These are phyloP conservation scores for Scleroderma citrinum DNA, from an alignment of 768 basidiomycete genomes.

Conservation along the genomic window DNA sequence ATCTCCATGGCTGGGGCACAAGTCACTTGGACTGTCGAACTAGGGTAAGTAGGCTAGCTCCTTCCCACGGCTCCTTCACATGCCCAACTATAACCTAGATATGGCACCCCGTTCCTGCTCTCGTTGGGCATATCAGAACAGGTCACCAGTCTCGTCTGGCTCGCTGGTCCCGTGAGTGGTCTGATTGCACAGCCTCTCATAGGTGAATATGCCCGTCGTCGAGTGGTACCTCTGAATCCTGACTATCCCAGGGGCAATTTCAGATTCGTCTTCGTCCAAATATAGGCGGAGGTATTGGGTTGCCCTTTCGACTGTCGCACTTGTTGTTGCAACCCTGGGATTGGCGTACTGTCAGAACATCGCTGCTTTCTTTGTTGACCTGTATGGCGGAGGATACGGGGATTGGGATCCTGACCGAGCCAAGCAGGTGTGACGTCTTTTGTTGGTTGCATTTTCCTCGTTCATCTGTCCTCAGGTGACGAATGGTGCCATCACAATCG, in stretches of 20 bases:
- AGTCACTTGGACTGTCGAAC: conserved; percentile 93
- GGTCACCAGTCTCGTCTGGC: conserved; percentile 92
- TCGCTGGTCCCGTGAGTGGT: conserved; percentile 91
- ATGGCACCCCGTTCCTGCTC: conserved; percentile 92
- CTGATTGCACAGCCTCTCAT: conserved; percentile 96
- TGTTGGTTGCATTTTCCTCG: background rate
- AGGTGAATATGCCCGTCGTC: conserved; percentile 40
- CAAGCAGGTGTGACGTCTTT: conserved; percentile 45
- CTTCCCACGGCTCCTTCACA: background rate
- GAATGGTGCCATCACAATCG: conserved; percentile 74
- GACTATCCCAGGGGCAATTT: conserved; percentile 69
- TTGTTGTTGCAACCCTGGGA: conserved; percentile 69
- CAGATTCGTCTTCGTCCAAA: conserved; percentile 86
- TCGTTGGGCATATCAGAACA: conserved; percentile 78
- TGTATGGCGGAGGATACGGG: conserved; percentile 68
- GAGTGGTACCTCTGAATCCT: conserved; percentile 3
- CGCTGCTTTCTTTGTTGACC: conserved; percentile 69
- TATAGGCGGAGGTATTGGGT: conserved; percentile 94
- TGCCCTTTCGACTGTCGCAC: conserved; percentile 74
- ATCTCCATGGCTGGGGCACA: conserved; percentile 94
- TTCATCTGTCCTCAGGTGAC: conserved; percentile 39
- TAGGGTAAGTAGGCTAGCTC: conserved; percentile 55
- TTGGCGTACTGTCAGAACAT: conserved; percentile 80
- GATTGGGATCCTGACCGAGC: conserved; percentile 82
- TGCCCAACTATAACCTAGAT: conserved; percentile 42